Conservation (phyloP, 352 stramenopile species). For the Pythium aquatile region DNA sequence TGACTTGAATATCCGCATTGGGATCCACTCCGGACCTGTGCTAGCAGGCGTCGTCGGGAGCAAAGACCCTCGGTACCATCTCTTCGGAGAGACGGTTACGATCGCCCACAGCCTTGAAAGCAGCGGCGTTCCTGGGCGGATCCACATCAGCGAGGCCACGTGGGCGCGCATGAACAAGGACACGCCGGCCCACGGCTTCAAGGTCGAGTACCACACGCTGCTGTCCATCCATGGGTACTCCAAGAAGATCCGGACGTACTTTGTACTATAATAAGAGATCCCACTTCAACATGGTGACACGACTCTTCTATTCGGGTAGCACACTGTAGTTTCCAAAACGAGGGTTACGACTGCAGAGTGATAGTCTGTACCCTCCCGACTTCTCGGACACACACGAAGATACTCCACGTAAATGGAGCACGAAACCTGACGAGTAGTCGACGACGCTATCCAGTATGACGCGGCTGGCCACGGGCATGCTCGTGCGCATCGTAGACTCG, state of each 20-base stretch:
- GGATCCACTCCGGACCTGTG: slow-evolving; percentile 77
- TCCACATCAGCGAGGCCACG: slow-evolving; percentile 83
- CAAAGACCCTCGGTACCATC: slow-evolving; percentile 80
- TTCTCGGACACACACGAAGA: not conserved
- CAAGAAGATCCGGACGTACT: slow-evolving; percentile 81
- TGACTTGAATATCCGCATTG: slow-evolving; percentile 87
- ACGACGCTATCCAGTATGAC: slow-evolving; percentile 15
- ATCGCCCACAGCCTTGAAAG: slow-evolving; percentile 83
- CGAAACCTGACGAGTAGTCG: not conserved
- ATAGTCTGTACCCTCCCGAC: not conserved
- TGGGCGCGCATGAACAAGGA: slow-evolving; percentile 83
- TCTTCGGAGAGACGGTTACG: slow-evolving; percentile 85
- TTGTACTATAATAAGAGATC: slow-evolving; percentile 46
- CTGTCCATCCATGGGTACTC: slow-evolving; percentile 67
- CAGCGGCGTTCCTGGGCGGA: slow-evolving; percentile 65
- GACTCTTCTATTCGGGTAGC: not conserved
- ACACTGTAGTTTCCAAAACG: no score
- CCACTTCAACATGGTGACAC: slow-evolving; percentile 2
- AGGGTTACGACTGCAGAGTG: not conserved
- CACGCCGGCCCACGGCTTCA: slow-evolving; percentile 73
- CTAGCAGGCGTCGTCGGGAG: slow-evolving; percentile 83
- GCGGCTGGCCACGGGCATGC: slow-evolving; percentile 54
- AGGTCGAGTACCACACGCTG: slow-evolving; percentile 84
- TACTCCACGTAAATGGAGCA: no score
- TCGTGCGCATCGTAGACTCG: slow-evolving; percentile 52